A percentile compares a stretch with the other conserved stretches of the same genome.
phyloP scores from a whole-genome alignment of 148 eudicot species.

The Simmondsia chinensis region DNA sequence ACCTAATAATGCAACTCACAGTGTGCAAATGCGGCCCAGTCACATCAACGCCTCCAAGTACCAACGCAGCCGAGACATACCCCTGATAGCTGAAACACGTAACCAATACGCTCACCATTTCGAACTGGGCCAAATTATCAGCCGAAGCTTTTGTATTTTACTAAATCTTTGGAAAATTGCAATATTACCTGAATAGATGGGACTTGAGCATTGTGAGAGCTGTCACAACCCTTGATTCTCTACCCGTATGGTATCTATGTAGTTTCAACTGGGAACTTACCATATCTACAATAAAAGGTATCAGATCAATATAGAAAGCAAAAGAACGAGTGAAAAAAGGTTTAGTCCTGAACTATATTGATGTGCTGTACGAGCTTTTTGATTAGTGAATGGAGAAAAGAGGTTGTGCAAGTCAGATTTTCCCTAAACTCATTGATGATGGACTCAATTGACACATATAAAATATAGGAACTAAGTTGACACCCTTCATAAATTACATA shows the following conservation, averaged over 20 bases:
- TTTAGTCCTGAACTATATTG: too few relatives aligned
- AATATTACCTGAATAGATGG: conserved; percentile 66
- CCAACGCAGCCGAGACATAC: conserved; percentile 81
- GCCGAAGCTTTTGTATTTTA: background rate
- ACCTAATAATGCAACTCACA: conserved; percentile 30
- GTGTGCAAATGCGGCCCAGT: conserved; percentile 91
- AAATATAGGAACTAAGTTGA: too few relatives aligned
- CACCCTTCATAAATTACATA: too few relatives aligned
- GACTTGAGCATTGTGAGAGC: conserved; percentile 72
- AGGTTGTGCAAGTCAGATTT: too few relatives aligned
- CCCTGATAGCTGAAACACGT: conserved; percentile 64
- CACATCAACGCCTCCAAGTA: conserved; percentile 90
- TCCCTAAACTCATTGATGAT: too few relatives aligned
- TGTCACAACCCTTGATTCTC: conserved; percentile 92
- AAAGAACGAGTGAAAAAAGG: too few relatives aligned
- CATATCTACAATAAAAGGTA: conserved; percentile 40
- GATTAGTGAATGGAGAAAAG: too few relatives aligned
- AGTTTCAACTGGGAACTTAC: conserved; percentile 88
- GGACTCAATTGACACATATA: too few relatives aligned
- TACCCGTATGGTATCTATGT: conserved; percentile 76
- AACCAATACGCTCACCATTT: conserved; percentile 3
- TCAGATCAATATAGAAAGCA: background rate
- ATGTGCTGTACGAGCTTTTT: too few relatives aligned
- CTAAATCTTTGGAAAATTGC: background rate
- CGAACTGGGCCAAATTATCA: background rate